Percentiles rank a stretch among this genome's conserved stretches.
Evolutionary conservation across 768 basidiomycete species (phyloP).

Genomic region (Omphalotus guepiniiformis): DNA sequence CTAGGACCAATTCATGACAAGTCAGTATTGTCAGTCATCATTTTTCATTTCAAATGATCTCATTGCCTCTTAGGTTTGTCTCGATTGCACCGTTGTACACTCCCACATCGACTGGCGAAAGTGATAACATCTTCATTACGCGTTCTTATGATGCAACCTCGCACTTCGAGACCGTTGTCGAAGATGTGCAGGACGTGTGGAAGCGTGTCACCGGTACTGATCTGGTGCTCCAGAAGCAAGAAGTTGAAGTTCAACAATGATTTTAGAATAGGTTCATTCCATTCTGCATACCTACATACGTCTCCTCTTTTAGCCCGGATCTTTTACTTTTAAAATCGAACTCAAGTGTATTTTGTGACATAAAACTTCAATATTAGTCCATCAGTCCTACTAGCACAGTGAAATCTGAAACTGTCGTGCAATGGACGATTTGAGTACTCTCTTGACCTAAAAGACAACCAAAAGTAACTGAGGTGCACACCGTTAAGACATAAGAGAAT

Average conservation of each 20-base stretch:
- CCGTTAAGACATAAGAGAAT: too few species aligned
- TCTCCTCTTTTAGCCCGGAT: neutral
- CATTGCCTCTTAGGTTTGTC: conserved; percentile 65
- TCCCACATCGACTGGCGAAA: conserved; percentile 74
- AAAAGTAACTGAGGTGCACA: too few species aligned
- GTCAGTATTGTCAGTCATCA: conserved; percentile 39
- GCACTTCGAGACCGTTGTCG: conserved; percentile 98
- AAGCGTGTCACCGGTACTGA: conserved; percentile 75
- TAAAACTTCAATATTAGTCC: neutral
- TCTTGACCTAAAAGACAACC: too few species aligned
- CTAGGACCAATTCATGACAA: conserved; percentile 93
- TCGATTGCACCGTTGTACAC: conserved; percentile 85
- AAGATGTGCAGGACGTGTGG: conserved; percentile 97
- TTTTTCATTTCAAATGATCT: conserved; percentile 9
- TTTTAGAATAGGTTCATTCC: neutral
- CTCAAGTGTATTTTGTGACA: neutral
- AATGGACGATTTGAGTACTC: neutral
- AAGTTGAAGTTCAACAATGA: conserved; percentile 57
- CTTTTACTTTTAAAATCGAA: neutral
- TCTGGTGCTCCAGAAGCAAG: conserved; percentile 86
- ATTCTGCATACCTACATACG: too few species aligned
- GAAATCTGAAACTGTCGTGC: neutral
- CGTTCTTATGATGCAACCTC: conserved; percentile 98
- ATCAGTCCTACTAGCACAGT: neutral
- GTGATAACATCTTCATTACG: conserved; percentile 95